Conservation (phyloP, 768 basidiomycete genomes). For the Suillus occidentalis region DNA sequence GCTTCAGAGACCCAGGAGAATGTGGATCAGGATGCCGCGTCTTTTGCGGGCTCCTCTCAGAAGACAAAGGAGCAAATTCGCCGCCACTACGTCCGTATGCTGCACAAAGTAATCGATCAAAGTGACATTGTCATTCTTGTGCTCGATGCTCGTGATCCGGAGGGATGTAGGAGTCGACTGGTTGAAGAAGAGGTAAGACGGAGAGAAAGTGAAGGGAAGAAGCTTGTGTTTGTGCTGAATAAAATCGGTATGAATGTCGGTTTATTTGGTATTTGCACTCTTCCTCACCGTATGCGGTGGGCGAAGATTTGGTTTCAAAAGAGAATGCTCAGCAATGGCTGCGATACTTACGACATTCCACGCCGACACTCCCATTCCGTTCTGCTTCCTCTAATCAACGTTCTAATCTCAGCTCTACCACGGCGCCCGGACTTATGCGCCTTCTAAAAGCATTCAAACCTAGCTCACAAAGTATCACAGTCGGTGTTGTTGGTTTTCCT, state of each 20-base stretch:
- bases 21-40: constrained; percentile 29
- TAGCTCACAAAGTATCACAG: constrained; percentile 68
- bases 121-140: constrained; percentile 89
- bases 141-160: constrained; percentile 92
- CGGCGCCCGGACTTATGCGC: constrained; percentile 74
- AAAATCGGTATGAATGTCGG: constrained; percentile 73
- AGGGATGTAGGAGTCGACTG: constrained; percentile 86
- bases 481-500: constrained; percentile 94
- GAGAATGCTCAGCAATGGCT: constrained; percentile 90
- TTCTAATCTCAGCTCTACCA: constrained; percentile 75
- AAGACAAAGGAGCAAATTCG: constrained; percentile 72
- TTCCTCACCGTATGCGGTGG: not conserved
- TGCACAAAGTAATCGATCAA: constrained; percentile 92
- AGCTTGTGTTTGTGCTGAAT: constrained; percentile 91
- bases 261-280: constrained; percentile 9
- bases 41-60: constrained; percentile 27
- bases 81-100: constrained; percentile 70
- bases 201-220: constrained; percentile 86
- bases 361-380: constrained; percentile 91
- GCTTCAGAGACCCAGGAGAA: constrained; percentile 32
- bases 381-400: constrained; percentile 76
- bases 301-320: constrained; percentile 81
- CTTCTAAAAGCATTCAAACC: constrained; percentile 84
- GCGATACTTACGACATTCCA: constrained; percentile 85
- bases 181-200: constrained; percentile 93